These are phyloP conservation scores for Podila epigama DNA, from an alignment of 192 early-diverging fungal genomes.

Conservation along the genomic window DNA sequence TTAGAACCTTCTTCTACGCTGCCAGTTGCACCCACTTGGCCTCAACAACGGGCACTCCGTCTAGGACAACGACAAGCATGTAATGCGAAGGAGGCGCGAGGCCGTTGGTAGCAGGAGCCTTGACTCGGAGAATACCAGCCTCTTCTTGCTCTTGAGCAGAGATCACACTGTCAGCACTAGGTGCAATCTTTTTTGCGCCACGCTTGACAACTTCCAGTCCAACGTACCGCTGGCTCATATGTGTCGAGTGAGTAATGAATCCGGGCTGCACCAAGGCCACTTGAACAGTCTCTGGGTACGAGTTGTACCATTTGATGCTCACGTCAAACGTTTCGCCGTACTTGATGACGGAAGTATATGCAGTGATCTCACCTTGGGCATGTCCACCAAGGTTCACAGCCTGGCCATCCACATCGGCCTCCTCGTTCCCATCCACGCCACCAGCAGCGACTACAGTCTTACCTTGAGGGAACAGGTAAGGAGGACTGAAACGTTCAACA, in stretches of 20 bases:
- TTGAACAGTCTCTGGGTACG: constrained; percentile 27
- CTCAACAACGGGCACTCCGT: constrained; percentile 35
- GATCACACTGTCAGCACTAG: neutral
- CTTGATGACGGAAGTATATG: constrained; percentile 17
- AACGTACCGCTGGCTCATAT: constrained; percentile 63
- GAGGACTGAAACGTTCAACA: constrained; percentile 61
- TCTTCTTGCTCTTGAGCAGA: constrained; percentile 1
- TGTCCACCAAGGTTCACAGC: neutral
- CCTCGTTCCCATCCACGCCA: neutral
- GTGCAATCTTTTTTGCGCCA: neutral
- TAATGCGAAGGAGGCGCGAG: constrained; percentile 37
- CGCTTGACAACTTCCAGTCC: constrained; percentile 31
- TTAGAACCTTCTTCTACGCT: neutral
- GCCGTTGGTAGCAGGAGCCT: constrained; percentile 33
- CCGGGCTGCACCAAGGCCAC: constrained; percentile 57
- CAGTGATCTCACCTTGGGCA: constrained; percentile 31
- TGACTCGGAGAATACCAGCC: constrained; percentile 20
- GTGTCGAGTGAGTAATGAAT: constrained; percentile 60
- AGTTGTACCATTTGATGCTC: constrained; percentile 18
- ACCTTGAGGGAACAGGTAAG: constrained; percentile 54
- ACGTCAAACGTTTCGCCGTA: constrained; percentile 36
- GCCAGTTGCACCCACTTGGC: constrained; percentile 41
- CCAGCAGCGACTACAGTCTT: neutral
- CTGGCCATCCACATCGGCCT: neutral
- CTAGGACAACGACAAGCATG: constrained; percentile 37